Conservation (phyloP, 768 basidiomycete genomes). For the Pholiota microspora region DNA sequence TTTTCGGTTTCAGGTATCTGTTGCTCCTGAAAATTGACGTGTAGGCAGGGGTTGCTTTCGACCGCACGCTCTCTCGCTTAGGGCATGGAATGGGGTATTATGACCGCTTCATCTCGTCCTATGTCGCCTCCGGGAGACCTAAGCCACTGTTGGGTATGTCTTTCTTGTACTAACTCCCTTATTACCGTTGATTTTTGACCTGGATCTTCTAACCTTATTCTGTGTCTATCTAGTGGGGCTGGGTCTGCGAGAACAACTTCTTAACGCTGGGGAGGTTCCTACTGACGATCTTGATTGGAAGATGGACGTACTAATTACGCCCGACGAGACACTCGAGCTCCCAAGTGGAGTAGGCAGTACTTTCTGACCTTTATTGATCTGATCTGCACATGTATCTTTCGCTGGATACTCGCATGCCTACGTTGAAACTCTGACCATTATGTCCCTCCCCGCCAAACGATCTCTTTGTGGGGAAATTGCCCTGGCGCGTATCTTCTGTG, state of each 20-base stretch:
- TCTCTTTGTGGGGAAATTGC: too few relatives aligned
- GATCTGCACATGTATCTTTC: too few relatives aligned
- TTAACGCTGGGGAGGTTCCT: slow-evolving; percentile 14
- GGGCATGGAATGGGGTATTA: slow-evolving; percentile 88
- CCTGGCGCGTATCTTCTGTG: too few relatives aligned
- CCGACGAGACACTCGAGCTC: slow-evolving; percentile 15
- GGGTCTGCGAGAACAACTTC: slow-evolving; percentile 21
- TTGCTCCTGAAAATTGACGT: too few relatives aligned
- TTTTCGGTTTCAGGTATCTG: neutral
- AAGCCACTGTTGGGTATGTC: slow-evolving; percentile 59
- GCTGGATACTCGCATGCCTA: too few relatives aligned
- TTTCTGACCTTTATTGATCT: too few relatives aligned
- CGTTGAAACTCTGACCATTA: too few relatives aligned
- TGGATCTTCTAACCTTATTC: neutral
- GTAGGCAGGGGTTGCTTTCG: slow-evolving; percentile 81
- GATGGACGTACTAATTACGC: slow-evolving; percentile 21
- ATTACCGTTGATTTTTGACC: neutral
- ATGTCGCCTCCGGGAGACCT: slow-evolving; percentile 39
- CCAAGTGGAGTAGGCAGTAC: neutral
- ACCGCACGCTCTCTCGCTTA: slow-evolving; percentile 62
- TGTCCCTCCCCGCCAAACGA: too few relatives aligned
- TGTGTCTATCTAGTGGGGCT: slow-evolving; percentile 15
- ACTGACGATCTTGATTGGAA: slow-evolving; percentile 21
- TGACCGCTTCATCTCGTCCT: slow-evolving; percentile 66
- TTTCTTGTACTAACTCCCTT: neutral